phyloP scores from a whole-genome alignment of 129 eudicot species.

The Chrysanthemum lavandulifolium region DNA sequence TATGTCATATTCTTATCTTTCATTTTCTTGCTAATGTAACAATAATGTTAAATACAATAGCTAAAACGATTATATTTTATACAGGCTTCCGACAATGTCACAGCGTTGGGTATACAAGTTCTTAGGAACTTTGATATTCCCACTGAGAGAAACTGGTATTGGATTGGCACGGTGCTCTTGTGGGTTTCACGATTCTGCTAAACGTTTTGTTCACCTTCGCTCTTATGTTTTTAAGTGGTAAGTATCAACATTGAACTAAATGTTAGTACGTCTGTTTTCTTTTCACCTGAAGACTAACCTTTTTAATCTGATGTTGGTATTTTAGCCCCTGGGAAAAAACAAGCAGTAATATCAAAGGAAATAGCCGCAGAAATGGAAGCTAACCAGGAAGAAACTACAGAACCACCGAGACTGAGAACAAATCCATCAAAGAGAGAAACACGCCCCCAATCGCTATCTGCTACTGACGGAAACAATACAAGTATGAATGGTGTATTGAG shows the following conservation, averaged over 20 bases:
- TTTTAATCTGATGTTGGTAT: background rate
- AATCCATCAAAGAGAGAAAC: slow-evolving; percentile 48
- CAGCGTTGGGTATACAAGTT: slow-evolving; percentile 57
- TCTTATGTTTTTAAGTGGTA: slow-evolving; percentile 82
- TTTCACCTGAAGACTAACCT: background rate
- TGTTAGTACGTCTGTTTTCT: background rate
- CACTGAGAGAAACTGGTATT: slow-evolving; percentile 63
- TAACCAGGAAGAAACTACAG: slow-evolving; percentile 50
- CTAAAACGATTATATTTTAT: background rate
- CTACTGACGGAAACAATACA: slow-evolving; percentile 73
- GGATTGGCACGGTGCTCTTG: slow-evolving; percentile 86
- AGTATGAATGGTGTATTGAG: slow-evolving; percentile 30
- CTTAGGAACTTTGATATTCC: slow-evolving; percentile 59
- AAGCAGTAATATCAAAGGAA: slow-evolving; percentile 89
- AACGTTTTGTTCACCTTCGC: slow-evolving; percentile 75
- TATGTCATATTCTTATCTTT: slow-evolving; percentile 13
- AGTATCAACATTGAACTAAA: slow-evolving; percentile 24
- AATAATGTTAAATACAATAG: background rate
- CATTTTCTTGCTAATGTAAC: background rate
- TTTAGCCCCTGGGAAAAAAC: slow-evolving; percentile 81
- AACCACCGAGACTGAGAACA: slow-evolving; percentile 51
- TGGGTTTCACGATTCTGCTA: slow-evolving; percentile 72
- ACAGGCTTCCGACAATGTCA: slow-evolving; percentile 64
- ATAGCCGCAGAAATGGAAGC: slow-evolving; percentile 70
- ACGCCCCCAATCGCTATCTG: slow-evolving; percentile 43